Evolutionary conservation across 768 basidiomycete genomes (phyloP).

Genomic region (Lepiota brunneoincarnata): DNA sequence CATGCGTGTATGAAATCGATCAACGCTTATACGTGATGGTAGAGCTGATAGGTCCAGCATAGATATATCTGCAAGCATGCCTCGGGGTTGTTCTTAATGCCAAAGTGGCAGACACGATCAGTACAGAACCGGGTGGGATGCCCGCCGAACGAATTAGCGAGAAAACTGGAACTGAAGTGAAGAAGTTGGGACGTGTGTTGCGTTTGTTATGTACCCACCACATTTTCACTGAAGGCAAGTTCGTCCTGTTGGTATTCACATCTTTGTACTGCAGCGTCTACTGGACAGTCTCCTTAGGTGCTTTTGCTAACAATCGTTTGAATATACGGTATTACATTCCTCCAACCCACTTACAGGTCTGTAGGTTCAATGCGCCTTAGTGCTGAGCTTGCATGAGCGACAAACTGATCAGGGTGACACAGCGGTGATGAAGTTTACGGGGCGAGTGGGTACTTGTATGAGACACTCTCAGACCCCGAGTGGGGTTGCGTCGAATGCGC

Average conservation of each 20-base stretch:
- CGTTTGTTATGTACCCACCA: slow-evolving; percentile 29
- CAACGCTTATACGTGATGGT: no score
- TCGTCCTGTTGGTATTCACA: slow-evolving; percentile 21
- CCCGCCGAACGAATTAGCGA: slow-evolving; percentile 23
- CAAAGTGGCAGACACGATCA: slow-evolving; percentile 27
- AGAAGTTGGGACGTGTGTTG: slow-evolving; percentile 31
- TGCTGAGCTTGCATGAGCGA: no score
- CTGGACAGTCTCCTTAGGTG: slow-evolving; percentile 21
- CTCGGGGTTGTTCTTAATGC: slow-evolving; percentile 18
- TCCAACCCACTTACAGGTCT: no score
- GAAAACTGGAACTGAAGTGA: slow-evolving; percentile 21
- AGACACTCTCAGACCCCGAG: slow-evolving; percentile 31
- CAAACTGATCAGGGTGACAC: no score
- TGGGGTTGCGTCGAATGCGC: slow-evolving; percentile 22
- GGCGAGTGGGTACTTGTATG: slow-evolving; percentile 21
- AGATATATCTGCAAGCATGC: slow-evolving; percentile 23
- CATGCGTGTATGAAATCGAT: slow-evolving; percentile 10
- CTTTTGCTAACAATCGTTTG: slow-evolving; percentile 41
- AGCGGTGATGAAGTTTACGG: slow-evolving; percentile 16
- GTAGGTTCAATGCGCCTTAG: slow-evolving; percentile 24
- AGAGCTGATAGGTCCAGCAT: no score
- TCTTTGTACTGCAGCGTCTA: no score
- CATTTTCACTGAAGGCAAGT: slow-evolving; percentile 35
- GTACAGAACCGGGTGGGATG: slow-evolving; percentile 25
- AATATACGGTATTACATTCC: slow-evolving; percentile 29